These are phyloP conservation scores for Petunia hybrid DNA, from an alignment of 305 asterid genomes.

Conservation along the genomic window DNA sequence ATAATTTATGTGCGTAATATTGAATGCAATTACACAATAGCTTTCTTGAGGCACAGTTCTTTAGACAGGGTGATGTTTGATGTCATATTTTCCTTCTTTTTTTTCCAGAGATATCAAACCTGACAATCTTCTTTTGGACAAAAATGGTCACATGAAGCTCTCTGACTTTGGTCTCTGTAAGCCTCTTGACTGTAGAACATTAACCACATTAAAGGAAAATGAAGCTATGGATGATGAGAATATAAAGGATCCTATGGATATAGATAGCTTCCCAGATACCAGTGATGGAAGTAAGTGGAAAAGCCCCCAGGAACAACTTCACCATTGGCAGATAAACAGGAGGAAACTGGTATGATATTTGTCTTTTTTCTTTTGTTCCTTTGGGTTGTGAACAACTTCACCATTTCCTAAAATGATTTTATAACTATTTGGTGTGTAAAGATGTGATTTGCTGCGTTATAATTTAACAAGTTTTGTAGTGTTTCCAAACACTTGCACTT, in stretches of 20 bases:
- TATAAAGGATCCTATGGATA: conserved; percentile 80
- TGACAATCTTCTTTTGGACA: conserved; percentile 93
- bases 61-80: too few species aligned
- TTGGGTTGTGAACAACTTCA: conserved; percentile 6
- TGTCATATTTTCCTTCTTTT: not conserved
- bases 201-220: conserved; percentile 78
- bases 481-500: not conserved
- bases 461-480: too few species aligned
- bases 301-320: conserved; percentile 89
- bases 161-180: conserved; percentile 99
- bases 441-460: not conserved
- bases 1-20: not conserved
- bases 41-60: not conserved
- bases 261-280: conserved; percentile 81
- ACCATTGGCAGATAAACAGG: conserved; percentile 98
- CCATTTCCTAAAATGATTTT: too few species aligned
- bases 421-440: not conserved
- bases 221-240: conserved; percentile 91
- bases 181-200: conserved; percentile 94
- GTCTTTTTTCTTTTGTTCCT: not conserved
- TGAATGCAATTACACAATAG: not conserved
- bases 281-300: conserved; percentile 69
- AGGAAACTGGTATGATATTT: conserved; percentile 80
- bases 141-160: conserved; percentile 94
- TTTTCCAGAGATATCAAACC: conserved; percentile 91